phyloP scores from a whole-genome alignment of 345 rosid genomes.

The Hypericum androsaemum region DNA sequence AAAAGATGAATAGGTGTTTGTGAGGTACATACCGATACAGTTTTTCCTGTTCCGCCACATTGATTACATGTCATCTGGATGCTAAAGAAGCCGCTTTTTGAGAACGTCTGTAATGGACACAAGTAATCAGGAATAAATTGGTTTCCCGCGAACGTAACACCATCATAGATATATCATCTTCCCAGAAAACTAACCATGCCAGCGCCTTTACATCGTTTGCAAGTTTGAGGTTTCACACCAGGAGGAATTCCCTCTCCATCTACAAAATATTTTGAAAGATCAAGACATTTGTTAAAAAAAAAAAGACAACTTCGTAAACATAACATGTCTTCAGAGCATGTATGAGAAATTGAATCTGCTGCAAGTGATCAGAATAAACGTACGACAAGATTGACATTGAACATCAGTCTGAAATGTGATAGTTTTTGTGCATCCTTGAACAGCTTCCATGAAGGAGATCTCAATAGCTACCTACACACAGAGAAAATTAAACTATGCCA shows the following conservation, averaged over 20 bases:
- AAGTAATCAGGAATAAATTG: too few species aligned
- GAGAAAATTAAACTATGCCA: slow-evolving; percentile 5
- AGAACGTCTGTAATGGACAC: slow-evolving; percentile 31
- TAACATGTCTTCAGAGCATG: too few species aligned
- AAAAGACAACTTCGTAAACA: too few species aligned
- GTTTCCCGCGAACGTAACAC: too few species aligned
- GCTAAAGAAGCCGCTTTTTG: slow-evolving; percentile 57
- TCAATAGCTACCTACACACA: slow-evolving; percentile 58
- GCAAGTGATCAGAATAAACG: slow-evolving; percentile 11
- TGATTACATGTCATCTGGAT: slow-evolving; percentile 60
- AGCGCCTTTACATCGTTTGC: slow-evolving; percentile 73
- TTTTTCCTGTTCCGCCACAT: slow-evolving; percentile 78
- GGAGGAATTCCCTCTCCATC: slow-evolving; percentile 98
- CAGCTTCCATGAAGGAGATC: slow-evolving; percentile 99
- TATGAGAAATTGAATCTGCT: background rate
- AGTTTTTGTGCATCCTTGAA: slow-evolving; percentile 87
- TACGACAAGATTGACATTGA: slow-evolving; percentile 88
- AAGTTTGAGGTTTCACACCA: slow-evolving; percentile 84
- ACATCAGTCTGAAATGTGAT: slow-evolving; percentile 73
- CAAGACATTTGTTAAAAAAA: too few species aligned
- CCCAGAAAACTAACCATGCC: slow-evolving; percentile 62
- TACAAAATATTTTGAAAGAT: slow-evolving; percentile 16
- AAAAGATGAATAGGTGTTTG: background rate
- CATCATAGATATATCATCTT: too few species aligned
- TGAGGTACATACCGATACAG: slow-evolving; percentile 49